Evolutionary conservation across 768 basidiomycete species (phyloP).

Genomic region (Lactifluus hygrophoroides): DNA sequence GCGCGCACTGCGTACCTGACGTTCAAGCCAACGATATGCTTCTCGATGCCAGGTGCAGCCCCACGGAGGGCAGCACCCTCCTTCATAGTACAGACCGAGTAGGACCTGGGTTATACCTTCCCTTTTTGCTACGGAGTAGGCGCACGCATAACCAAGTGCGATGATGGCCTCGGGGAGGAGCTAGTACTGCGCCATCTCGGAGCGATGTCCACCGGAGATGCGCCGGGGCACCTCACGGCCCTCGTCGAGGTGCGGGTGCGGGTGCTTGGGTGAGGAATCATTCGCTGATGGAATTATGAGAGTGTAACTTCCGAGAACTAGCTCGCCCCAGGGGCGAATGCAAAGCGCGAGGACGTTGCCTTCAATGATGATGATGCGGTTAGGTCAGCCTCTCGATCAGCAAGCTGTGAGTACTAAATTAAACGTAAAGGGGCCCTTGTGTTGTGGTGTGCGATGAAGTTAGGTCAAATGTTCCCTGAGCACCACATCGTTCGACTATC

Average conservation of each 20-base stretch:
- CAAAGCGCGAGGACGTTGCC: slow-evolving; percentile 23
- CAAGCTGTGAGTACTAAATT: neutral
- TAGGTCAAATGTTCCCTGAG: slow-evolving; percentile 10
- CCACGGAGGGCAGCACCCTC: neutral
- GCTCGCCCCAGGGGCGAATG: slow-evolving; percentile 21
- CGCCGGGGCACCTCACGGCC: neutral
- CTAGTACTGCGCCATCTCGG: slow-evolving; percentile 12
- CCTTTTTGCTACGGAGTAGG: slow-evolving; percentile 14
- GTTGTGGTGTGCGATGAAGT: slow-evolving; percentile 5
- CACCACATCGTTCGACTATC: slow-evolving; percentile 8
- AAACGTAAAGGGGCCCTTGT: neutral
- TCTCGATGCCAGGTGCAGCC: slow-evolving; percentile 10
- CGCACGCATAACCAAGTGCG: slow-evolving; percentile 19
- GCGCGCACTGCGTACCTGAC: slow-evolving; percentile 11
- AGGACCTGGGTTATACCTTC: slow-evolving; percentile 13
- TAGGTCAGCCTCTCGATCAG: neutral
- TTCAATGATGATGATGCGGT: slow-evolving; percentile 20
- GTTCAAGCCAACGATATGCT: slow-evolving; percentile 10
- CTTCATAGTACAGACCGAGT: slow-evolving; percentile 17
- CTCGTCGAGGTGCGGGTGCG: slow-evolving; percentile 4
- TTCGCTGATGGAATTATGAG: slow-evolving; percentile 8
- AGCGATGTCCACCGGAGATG: slow-evolving; percentile 7
- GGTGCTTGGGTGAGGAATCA: slow-evolving; percentile 13
- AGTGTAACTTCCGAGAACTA: slow-evolving; percentile 15
- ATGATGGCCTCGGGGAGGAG: slow-evolving; percentile 2